Percentiles rank a stretch among this genome's conserved stretches.
Evolutionary conservation across 1,139 yeast genomes (phyloP).

Genomic region (Nakaseomyces glabratus): DNA sequence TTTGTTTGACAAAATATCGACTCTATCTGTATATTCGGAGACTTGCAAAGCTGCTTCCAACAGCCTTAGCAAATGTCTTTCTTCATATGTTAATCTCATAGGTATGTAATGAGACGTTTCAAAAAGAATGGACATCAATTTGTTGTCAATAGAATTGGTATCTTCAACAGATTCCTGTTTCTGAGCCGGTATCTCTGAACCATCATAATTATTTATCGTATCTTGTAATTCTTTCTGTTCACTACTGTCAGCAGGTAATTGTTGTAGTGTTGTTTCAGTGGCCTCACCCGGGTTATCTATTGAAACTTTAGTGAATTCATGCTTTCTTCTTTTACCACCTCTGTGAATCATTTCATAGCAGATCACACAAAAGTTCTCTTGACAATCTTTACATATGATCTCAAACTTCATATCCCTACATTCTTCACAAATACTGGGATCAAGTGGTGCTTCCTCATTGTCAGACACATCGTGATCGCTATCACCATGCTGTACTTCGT

Average conservation of each 20-base stretch:
- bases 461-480: constrained; percentile 16
- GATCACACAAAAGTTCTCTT: constrained; percentile 56
- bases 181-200: constrained; percentile 7
- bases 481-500: constrained; percentile 12
- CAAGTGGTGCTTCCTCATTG: constrained; percentile 17
- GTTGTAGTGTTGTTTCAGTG: constrained; percentile 3
- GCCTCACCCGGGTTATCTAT: constrained; percentile 15
- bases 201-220: constrained; percentile 11
- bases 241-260: constrained; percentile 14
- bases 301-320: constrained; percentile 32
- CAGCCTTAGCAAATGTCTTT: constrained; percentile 52
- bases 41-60: constrained; percentile 65
- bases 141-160: constrained; percentile 18
- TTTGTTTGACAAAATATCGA: constrained; percentile 53
- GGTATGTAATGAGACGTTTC: constrained; percentile 52
- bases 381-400: constrained; percentile 47
- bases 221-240: constrained; percentile 16
- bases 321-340: constrained; percentile 48
- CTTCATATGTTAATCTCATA: constrained; percentile 53
- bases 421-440: constrained; percentile 46
- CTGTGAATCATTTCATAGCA: constrained; percentile 59
- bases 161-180: constrained; percentile 4
- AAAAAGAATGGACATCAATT: constrained; percentile 34
- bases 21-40: constrained; percentile 66
- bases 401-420: constrained; percentile 65